A percentile compares a stretch with the other conserved stretches of the same genome.
Evolutionary conservation across 31 red algal species (phyloP).

Genomic region (Odonthalia washingtoniensis): DNA sequence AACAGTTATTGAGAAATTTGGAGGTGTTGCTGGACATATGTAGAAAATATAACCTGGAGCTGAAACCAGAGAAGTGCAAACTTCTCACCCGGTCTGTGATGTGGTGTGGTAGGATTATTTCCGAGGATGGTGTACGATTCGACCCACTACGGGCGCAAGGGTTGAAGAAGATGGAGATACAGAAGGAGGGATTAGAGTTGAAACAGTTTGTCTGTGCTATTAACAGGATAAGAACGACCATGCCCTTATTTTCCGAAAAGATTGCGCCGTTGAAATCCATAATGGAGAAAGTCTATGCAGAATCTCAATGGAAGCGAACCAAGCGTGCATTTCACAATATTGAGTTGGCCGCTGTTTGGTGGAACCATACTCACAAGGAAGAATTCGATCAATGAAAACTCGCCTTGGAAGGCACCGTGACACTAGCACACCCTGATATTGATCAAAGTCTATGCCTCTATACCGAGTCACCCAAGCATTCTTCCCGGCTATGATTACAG

Average conservation of each 20-base stretch:
- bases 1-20: neutral
- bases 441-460: neutral
- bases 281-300: slow-evolving; percentile 21
- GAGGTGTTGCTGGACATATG: neutral
- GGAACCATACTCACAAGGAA: neutral
- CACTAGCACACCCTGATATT: neutral
- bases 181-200: neutral
- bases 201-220: slow-evolving; percentile 47
- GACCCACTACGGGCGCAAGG: neutral
- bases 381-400: neutral
- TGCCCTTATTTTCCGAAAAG: slow-evolving; percentile 2
- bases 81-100: neutral
- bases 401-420: neutral
- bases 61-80: neutral
- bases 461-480: neutral
- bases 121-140: too few relatives aligned
- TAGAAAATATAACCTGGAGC: neutral
- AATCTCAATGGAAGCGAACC: slow-evolving; percentile 17
- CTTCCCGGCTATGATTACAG: neutral
- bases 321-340: neutral
- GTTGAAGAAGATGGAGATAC: neutral
- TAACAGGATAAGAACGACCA: slow-evolving; percentile 41
- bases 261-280: slow-evolving; percentile 21
- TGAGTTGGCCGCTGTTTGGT: neutral
- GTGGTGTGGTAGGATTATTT: neutral